A percentile compares a stretch with the other conserved stretches of the same genome.
Conservation (phyloP, 805 yeast genomes). For the Candida sphagnicola region DNA sequence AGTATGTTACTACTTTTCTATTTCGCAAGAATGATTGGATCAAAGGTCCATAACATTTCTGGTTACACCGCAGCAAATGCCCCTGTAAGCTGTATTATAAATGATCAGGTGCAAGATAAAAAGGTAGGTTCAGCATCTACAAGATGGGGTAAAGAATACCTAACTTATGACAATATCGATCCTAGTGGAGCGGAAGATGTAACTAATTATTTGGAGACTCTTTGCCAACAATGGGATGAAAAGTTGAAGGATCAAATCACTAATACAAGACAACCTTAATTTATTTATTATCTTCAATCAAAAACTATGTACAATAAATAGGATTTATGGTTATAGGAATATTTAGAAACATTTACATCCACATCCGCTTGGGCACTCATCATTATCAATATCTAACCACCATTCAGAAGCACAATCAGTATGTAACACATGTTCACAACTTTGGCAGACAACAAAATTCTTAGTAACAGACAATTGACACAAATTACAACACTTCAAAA, state of each 20-base stretch:
- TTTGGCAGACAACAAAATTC: conserved; percentile 61
- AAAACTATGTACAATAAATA: conserved; percentile 1
- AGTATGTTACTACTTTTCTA: conserved; percentile 87
- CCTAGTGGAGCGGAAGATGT: conserved; percentile 64
- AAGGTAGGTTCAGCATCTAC: conserved; percentile 67
- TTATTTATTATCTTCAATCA: too few species aligned
- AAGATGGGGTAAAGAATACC: conserved; percentile 60
- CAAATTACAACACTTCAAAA: conserved; percentile 50
- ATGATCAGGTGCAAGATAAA: conserved; percentile 38
- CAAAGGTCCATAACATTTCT: conserved; percentile 83
- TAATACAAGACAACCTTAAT: conserved; percentile 36
- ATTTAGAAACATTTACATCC: conserved; percentile 64
- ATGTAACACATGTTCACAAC: conserved; percentile 79
- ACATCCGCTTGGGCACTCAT: conserved; percentile 77
- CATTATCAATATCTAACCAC: conserved; percentile 51
- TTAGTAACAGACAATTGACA: conserved; percentile 62
- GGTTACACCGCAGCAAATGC: conserved; percentile 92
- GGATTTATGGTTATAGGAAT: background rate
- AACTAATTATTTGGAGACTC: conserved; percentile 53
- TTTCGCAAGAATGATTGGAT: conserved; percentile 75
- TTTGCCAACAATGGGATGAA: conserved; percentile 69
- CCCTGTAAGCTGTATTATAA: conserved; percentile 55
- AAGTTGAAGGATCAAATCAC: conserved; percentile 70
- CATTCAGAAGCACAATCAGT: conserved; percentile 74
- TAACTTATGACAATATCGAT: conserved; percentile 55